phyloP scores from a whole-genome alignment of 2,329 filamentous ascomycete genomes.

The Thermomyces lanuginosus region DNA sequence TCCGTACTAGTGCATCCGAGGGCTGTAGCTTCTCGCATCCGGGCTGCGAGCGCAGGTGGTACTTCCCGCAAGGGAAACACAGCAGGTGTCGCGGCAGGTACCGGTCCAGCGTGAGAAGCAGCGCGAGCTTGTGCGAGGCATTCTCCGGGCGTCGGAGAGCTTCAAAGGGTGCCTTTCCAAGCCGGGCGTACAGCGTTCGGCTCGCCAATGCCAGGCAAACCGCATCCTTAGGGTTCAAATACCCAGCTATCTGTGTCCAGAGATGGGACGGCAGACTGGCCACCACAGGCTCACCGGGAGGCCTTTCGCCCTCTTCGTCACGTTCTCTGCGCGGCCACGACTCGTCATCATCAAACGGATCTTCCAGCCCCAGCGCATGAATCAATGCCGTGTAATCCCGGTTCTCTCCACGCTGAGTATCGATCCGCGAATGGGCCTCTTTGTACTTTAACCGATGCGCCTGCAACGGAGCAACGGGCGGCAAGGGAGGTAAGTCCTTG shows the following conservation, averaged over 20 bases:
- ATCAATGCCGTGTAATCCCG: conserved; percentile 22
- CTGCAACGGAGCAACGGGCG: conserved; percentile 17
- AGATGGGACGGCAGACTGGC: conserved; percentile 29
- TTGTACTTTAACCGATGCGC: conserved; percentile 20
- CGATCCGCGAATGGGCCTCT: conserved; percentile 13
- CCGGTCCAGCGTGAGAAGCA: conserved; percentile 36
- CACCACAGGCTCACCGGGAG: conserved; percentile 27
- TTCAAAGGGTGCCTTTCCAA: conserved; percentile 27
- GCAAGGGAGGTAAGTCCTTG: conserved; percentile 4
- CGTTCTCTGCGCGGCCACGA: conserved; percentile 9
- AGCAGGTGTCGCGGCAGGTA: conserved; percentile 40
- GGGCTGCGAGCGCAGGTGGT: conserved; percentile 37
- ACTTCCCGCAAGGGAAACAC: conserved; percentile 41
- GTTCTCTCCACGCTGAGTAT: conserved; percentile 22
- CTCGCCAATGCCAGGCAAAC: conserved; percentile 35
- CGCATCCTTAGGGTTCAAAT: conserved; percentile 30
- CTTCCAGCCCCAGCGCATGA: conserved; percentile 19
- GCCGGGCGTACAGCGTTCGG: conserved; percentile 29
- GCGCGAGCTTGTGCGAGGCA: conserved; percentile 30
- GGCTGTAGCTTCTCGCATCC: conserved; percentile 40
- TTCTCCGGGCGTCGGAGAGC: conserved; percentile 29
- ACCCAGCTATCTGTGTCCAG: conserved; percentile 31
- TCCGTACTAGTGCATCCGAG: conserved; percentile 33
- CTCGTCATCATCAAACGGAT: conserved; percentile 12
- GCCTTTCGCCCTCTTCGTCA: conserved; percentile 11